phyloP scores from a whole-genome alignment of 345 rosid genomes.

The Melastoma malabathricum region DNA sequence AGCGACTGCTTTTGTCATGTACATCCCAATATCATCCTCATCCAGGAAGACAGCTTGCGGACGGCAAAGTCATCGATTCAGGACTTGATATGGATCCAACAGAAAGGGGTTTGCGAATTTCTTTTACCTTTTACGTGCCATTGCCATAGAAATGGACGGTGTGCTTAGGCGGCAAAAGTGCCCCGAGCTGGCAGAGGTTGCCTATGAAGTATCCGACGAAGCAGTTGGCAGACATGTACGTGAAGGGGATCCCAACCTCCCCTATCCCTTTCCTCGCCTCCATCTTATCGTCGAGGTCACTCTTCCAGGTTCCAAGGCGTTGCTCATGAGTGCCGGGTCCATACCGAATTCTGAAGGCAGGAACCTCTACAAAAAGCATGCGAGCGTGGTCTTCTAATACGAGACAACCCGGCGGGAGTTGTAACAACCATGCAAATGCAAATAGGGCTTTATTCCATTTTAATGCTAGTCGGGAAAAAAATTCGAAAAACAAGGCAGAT shows the following conservation, averaged over 20 bases:
- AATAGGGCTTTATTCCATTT: background rate
- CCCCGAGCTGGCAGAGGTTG: slow-evolving; percentile 47
- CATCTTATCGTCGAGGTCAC: slow-evolving; percentile 79
- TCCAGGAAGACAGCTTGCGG: slow-evolving; percentile 40
- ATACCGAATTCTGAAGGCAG: slow-evolving; percentile 87
- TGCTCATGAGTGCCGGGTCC: slow-evolving; percentile 63
- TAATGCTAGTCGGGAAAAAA: no score
- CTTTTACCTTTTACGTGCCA: slow-evolving; percentile 51
- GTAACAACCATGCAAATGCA: no score
- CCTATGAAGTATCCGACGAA: slow-evolving; percentile 70
- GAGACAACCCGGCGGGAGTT: no score
- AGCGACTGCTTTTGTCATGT: slow-evolving; percentile 44
- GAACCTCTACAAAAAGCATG: slow-evolving; percentile 33
- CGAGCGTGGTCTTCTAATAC: background rate
- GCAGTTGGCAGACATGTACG: slow-evolving; percentile 63
- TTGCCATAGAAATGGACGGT: slow-evolving; percentile 46
- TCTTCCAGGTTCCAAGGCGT: slow-evolving; percentile 70
- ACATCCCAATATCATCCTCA: slow-evolving; percentile 60
- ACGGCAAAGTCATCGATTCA: background rate
- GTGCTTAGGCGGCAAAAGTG: slow-evolving; percentile 52
- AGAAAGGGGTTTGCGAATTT: background rate
- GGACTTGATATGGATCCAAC: background rate
- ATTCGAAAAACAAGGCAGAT: no score
- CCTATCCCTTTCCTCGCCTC: slow-evolving; percentile 58
- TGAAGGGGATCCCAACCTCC: slow-evolving; percentile 58